Conservation (phyloP, 2,329 filamentous ascomycete species). For the Knufia petricola region DNA sequence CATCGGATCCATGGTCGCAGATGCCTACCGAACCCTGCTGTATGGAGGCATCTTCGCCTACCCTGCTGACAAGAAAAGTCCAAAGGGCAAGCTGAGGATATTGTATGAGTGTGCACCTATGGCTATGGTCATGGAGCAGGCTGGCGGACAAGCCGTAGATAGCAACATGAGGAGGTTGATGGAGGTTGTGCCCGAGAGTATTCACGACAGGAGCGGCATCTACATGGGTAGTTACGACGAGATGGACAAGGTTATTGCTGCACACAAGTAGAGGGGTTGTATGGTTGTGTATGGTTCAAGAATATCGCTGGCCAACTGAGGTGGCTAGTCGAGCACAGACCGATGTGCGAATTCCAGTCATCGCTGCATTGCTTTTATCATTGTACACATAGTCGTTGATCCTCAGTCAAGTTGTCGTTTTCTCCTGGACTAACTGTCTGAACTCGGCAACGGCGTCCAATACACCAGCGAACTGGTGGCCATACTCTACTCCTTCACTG, state of each 20-base stretch:
- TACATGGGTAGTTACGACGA: slow-evolving; percentile 93
- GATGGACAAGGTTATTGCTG: slow-evolving; percentile 85
- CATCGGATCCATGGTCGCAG: slow-evolving; percentile 89
- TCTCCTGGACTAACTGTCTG: not conserved
- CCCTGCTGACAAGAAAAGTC: slow-evolving; percentile 93
- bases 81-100: slow-evolving; percentile 95
- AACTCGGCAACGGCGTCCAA: not conserved
- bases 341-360: too few species aligned
- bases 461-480: slow-evolving; percentile 9
- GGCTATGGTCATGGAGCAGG: slow-evolving; percentile 98
- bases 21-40: slow-evolving; percentile 88
- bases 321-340: too few species aligned
- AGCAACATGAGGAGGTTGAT: slow-evolving; percentile 87
- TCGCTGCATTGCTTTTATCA: too few species aligned
- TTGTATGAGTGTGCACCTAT: slow-evolving; percentile 98
- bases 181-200: slow-evolving; percentile 77
- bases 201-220: slow-evolving; percentile 91
- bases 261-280: slow-evolving; percentile 60
- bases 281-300: too few species aligned
- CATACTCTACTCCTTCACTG: slow-evolving; percentile 6
- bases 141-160: slow-evolving; percentile 85
- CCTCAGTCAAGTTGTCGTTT: too few species aligned
- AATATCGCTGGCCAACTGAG: too few species aligned
- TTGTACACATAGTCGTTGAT: too few species aligned
- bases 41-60: slow-evolving; percentile 98